A percentile compares a stretch with the other conserved stretches of the same genome.
Conservation (phyloP, 148 eudicot genomes). For the Pouteria glomerata region DNA sequence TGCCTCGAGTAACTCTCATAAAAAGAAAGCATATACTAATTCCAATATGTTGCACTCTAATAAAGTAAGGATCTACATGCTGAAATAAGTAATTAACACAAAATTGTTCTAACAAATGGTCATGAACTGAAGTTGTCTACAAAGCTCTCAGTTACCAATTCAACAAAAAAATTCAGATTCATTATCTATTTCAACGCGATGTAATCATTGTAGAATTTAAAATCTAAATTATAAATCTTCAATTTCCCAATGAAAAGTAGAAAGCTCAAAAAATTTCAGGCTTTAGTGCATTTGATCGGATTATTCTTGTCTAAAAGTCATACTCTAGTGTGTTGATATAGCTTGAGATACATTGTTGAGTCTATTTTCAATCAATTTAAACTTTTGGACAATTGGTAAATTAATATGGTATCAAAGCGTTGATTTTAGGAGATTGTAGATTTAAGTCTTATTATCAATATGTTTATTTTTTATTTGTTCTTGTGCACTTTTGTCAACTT, state of each 20-base stretch:
- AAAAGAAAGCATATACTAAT: too few relatives aligned
- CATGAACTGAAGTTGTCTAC: not conserved
- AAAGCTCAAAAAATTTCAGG: not conserved
- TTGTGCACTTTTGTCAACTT: too few relatives aligned
- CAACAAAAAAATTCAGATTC: not conserved
- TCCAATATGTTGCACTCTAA: not conserved
- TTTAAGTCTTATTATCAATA: too few relatives aligned
- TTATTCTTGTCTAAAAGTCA: not conserved
- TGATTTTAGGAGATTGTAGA: too few relatives aligned
- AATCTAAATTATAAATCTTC: not conserved
- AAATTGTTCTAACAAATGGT: not conserved
- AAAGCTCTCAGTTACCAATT: not conserved
- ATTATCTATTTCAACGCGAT: not conserved
- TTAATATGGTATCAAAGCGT: too few relatives aligned
- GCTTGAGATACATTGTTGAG: too few relatives aligned
- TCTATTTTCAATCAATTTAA: too few relatives aligned
- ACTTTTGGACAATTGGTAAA: too few relatives aligned
- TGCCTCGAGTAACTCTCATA: too few relatives aligned
- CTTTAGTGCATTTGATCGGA: not conserved
- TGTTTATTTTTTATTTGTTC: too few relatives aligned
- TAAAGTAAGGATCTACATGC: not conserved
- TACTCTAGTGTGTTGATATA: too few relatives aligned
- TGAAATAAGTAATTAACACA: not conserved
- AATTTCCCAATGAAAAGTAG: not conserved
- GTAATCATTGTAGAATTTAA: not conserved